Evolutionary conservation across 805 yeast species (phyloP).

Genomic region (Myxozyma kluyveri): DNA sequence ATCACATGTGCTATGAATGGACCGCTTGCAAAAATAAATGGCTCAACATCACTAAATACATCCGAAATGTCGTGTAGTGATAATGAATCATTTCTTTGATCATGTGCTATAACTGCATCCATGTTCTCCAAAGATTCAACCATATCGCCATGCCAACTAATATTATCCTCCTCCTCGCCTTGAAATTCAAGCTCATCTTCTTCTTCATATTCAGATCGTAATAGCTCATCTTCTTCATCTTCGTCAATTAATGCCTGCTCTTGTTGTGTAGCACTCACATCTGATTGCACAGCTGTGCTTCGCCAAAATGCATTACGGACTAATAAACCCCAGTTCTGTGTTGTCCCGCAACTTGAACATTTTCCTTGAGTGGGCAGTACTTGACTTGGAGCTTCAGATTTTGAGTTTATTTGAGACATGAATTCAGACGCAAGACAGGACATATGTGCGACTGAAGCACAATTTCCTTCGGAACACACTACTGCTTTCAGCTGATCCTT

Average conservation of each 20-base stretch:
- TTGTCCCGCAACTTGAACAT: slow-evolving; percentile 22
- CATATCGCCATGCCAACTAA: too few species aligned
- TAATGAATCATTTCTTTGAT: neutral
- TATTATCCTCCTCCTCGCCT: too few species aligned
- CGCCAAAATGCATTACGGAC: slow-evolving; percentile 30
- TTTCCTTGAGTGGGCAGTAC: slow-evolving; percentile 27
- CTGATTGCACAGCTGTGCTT: too few species aligned
- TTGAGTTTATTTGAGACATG: slow-evolving; percentile 1
- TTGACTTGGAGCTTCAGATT: slow-evolving; percentile 1
- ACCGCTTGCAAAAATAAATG: too few species aligned
- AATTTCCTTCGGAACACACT: slow-evolving; percentile 24
- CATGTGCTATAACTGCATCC: too few species aligned
- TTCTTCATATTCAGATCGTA: too few species aligned
- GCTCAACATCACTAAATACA: neutral
- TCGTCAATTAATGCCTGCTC: too few species aligned
- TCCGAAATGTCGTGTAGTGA: neutral
- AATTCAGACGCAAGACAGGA: slow-evolving; percentile 26
- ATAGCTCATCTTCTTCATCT: too few species aligned
- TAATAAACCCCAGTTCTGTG: slow-evolving; percentile 24
- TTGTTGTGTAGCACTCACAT: too few species aligned
- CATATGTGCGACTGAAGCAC: slow-evolving; percentile 23
- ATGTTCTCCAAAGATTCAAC: too few species aligned
- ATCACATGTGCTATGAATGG: too few species aligned
- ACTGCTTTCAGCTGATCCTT: slow-evolving; percentile 6
- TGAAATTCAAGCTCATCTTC: too few species aligned